Evolutionary conservation across 441 rosid species (phyloP), one percentile per base, ranked within the genome.

Genomic region (Populus trichocarpa): DNA sequence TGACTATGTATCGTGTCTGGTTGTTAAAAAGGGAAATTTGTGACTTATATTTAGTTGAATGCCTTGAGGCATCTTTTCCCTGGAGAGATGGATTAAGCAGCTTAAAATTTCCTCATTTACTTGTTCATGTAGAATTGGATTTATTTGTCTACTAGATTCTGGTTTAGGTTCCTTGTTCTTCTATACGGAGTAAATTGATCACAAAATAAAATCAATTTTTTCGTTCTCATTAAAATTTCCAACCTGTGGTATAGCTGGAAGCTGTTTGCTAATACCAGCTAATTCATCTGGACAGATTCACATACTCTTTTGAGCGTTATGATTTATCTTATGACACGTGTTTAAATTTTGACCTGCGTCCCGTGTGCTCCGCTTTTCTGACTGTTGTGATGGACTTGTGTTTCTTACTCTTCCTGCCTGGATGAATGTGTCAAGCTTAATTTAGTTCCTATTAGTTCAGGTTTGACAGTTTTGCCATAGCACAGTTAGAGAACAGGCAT

Each of bases 201-300:
- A 9, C 57, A 42, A 71, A 66, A 28, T 67, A 33, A 36, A 53
- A 73, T 28, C 16, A 28, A 65, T 76, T 32, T 53, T 74, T 75
- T 72, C 30, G 12, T 40, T 77, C 68, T 63, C 70, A 13, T 82
- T 57, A 33, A 76, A 74, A 66, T 71, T n/a, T 76, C 73, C 76
- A 26, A 42, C 81, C 72, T 71, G 71, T 75, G 65, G 35, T 72
- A 12, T 74, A 70, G 83, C 83, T 81, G 86, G 79, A 79, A 79
- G 67, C 77, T 77, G 69, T 79, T 70, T 73, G 72, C 75, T 42
- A 40, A 23, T 68, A 75, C 70, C 76, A 57, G 75, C 74, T 82
- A 77, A 59, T 68, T 73, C 78, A 22, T 75, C 32, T 79, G 74
- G 78, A 77, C 25, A 28, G 70, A 77, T 67, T 77, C 28, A 67